Base-by-base conservation (phyloP, 768 basidiomycete genomes). In the Tulasnella sp. region DNA sequence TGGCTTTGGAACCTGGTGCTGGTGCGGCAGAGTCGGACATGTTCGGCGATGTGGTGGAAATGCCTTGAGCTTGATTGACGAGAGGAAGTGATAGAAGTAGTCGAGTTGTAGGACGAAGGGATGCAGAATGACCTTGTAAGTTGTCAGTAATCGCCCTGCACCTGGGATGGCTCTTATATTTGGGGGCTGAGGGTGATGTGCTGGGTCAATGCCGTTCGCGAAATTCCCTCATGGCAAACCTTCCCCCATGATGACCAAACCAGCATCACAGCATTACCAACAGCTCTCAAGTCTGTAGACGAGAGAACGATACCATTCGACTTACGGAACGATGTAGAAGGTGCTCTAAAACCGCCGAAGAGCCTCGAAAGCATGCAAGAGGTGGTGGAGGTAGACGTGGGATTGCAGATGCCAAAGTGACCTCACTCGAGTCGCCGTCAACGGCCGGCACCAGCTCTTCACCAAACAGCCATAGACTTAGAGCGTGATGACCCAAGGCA, bases 1-100 rank as follows among this genome's bases (percentile, higher is more conserved):
- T 91, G 80, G 38, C 72, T 62, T 79, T 81, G 4, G 80, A 78
- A 73, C 77, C 77, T n/a, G 77, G n/a, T 24, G 36, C 68, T 5
- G 71, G 8, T 21, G 71, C 68, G 19, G 68, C 18, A 31, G 58
- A 62, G 58, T 62, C 58, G 58, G 58, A 62, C 58, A 62, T 62
- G 24, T 62, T 62, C 24, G 24, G 58, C 58, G 58, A 62, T 24
- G 58, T n/a, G 5, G 18, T 62, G 27, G 58, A 62, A n/a, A 62
- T 3, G 58, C 27, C 12, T 62, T 62, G 58, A 31, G 58, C 58
- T 62, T 62, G 58, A 62, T 62, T n/a, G 10, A 62, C 3, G 31
- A 34, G 7, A 24, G 71, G 19, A 40, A 72, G 39, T 39, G 68
- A 71, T 71, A 24, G 3, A 24, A 34, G 68, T 2, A 71, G 42